Evolutionary conservation across 164 flowering plant species (phyloP), one percentile per base, ranked within the genome.

Genomic region (Vitis vinifera): DNA sequence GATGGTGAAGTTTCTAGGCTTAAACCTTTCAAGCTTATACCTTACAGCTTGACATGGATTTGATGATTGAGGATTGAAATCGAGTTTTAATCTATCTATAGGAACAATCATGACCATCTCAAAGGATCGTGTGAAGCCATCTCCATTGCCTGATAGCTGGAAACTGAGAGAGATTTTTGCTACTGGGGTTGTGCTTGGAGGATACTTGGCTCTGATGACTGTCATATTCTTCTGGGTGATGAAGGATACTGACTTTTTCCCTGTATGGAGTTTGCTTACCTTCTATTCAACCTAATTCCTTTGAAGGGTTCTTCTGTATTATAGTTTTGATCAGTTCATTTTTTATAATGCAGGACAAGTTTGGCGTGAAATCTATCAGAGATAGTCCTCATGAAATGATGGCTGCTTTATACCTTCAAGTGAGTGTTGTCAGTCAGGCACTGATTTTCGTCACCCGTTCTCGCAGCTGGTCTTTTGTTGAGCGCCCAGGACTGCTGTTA

Each of bases 91-190:
- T 64, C 12, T 29, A 7, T 55, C 19, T 64, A 16, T 17, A 94
- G 98, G 99, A 60, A 95, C 99, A 6, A 95, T 95, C 73, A 95
- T 95, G 99, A 95, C 99, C 14, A 95, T 95, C 70, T 93, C 98
- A 53, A 93, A 95, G 83, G 99, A 95, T 73, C 73, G 97, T 63
- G 99, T 95, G 58, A 93, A 91, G 86, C 93, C 99, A 66, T 95
- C 99, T 66, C 99, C 99, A 13, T 50, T 83, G 74, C 99, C 99
- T 8, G 99, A 95, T 70, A 93, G 98, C 80, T 95, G 99, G 99
- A 95, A 93, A 70, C 76, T 95, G 58, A 91, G 85, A 63, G 99
- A 95, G 70, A 95, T 95, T 27, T 95, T 95, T 55, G 94, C 96
- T 12, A 95, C 99, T 61, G 99, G 99, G 1, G 62, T 93, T 12